Percentiles rank a stretch among this genome's conserved stretches.
Evolutionary conservation across 192 early-diverging fungal genomes (phyloP).

Genomic region (Backusella luteola): DNA sequence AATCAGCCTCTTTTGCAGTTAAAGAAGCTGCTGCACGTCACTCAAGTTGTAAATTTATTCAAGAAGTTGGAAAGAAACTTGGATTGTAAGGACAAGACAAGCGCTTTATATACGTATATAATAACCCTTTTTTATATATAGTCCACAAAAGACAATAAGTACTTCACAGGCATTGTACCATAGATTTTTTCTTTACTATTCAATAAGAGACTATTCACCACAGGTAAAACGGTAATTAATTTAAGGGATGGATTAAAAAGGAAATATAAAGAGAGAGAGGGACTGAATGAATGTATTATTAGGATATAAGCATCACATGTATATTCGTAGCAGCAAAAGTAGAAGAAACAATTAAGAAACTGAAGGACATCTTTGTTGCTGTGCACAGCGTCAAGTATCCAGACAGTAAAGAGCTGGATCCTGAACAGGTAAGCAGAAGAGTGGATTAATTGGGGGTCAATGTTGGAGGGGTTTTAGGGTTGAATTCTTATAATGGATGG

Average conservation of each 20-base stretch:
- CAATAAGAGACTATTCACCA: slow-evolving; percentile 44
- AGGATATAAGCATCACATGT: slow-evolving; percentile 65
- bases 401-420: slow-evolving; percentile 50
- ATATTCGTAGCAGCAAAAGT: slow-evolving; percentile 84
- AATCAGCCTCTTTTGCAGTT: slow-evolving; percentile 11
- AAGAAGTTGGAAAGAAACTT: slow-evolving; percentile 48
- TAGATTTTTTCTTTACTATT: slow-evolving; percentile 55
- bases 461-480: neutral
- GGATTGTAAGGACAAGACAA: slow-evolving; percentile 47
- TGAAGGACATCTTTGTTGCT: slow-evolving; percentile 74
- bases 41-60: slow-evolving; percentile 49
- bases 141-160: slow-evolving; percentile 59
- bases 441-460: neutral
- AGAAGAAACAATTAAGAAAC: slow-evolving; percentile 84
- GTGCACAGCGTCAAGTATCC: slow-evolving; percentile 54
- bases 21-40: slow-evolving; percentile 25
- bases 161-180: slow-evolving; percentile 56
- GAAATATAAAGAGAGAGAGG: neutral
- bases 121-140: slow-evolving; percentile 18
- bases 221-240: slow-evolving; percentile 31
- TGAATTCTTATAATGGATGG: neutral
- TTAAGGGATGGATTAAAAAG: neutral
- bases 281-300: neutral
- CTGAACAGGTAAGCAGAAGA: slow-evolving; percentile 44
- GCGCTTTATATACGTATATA: neutral